phyloP scores from a whole-genome alignment of 148 eudicot genomes.

The Camellia lanceoleosa region DNA sequence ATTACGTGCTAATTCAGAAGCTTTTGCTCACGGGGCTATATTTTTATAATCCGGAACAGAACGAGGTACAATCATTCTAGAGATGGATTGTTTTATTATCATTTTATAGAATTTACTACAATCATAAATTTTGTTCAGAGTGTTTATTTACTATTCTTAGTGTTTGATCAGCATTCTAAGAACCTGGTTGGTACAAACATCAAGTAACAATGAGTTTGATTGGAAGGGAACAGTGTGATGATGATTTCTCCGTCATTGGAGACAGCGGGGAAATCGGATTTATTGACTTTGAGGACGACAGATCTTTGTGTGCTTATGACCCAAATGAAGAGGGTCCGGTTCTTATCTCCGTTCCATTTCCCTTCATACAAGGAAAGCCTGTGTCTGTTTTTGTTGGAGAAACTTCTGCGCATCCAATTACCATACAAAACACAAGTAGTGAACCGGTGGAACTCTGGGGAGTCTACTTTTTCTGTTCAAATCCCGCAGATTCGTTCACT shows the following conservation, averaged over 20 bases:
- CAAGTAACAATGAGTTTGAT: slow-evolving; percentile 25
- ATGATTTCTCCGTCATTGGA: slow-evolving; percentile 54
- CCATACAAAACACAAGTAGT: slow-evolving; percentile 45
- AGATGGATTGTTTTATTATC: background rate
- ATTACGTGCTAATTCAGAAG: background rate
- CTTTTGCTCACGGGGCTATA: background rate
- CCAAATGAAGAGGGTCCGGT: slow-evolving; percentile 51
- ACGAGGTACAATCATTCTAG: background rate
- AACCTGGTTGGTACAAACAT: background rate
- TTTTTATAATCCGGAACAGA: too few relatives aligned
- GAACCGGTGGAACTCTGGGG: slow-evolving; percentile 55
- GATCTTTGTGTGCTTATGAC: slow-evolving; percentile 43
- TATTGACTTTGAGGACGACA: slow-evolving; percentile 53
- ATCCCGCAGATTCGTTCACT: slow-evolving; percentile 56
- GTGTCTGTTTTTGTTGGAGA: slow-evolving; percentile 51
- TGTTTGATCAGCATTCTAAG: background rate
- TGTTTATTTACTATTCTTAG: background rate
- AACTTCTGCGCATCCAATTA: slow-evolving; percentile 38
- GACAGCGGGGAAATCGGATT: slow-evolving; percentile 75
- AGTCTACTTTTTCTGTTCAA: slow-evolving; percentile 58
- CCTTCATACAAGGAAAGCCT: slow-evolving; percentile 51
- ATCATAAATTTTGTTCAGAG: background rate
- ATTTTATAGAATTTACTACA: background rate
- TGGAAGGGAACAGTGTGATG: slow-evolving; percentile 37
- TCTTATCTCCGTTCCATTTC: slow-evolving; percentile 63